phyloP scores from a whole-genome alignment of 1,284 basidiomycete genomes.

The Schizophyllum commune region DNA sequence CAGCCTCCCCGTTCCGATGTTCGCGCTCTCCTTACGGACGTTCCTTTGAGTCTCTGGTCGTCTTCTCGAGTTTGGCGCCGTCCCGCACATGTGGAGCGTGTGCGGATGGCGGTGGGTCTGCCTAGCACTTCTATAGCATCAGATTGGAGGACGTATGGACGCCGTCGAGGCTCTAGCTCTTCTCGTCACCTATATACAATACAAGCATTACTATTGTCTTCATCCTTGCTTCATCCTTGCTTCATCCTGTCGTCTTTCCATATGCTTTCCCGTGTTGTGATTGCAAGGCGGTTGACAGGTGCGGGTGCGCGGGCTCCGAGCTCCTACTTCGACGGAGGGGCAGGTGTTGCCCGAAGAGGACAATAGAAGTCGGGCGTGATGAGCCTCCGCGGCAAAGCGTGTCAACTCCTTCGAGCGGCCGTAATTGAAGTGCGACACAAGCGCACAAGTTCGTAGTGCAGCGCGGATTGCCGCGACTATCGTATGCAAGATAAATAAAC shows the following conservation, averaged over 20 bases:
- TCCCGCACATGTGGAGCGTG: conserved; percentile 25
- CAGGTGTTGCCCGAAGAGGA: too few relatives aligned
- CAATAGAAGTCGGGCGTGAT: background rate
- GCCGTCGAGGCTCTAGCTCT: background rate
- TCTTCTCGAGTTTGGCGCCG: conserved; percentile 27
- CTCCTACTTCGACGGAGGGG: too few relatives aligned
- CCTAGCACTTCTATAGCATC: background rate
- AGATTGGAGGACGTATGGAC: background rate
- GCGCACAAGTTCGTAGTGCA: too few relatives aligned
- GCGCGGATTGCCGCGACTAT: too few relatives aligned
- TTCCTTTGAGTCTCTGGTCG: background rate
- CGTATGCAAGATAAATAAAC: too few relatives aligned
- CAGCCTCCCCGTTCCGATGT: background rate
- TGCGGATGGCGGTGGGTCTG: background rate
- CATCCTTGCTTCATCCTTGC: background rate
- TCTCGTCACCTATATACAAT: background rate
- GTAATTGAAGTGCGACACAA: background rate
- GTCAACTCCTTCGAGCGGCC: background rate
- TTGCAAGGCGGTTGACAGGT: too few relatives aligned
- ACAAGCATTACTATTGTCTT: background rate
- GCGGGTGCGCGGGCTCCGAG: too few relatives aligned
- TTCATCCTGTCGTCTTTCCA: background rate
- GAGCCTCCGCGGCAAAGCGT: background rate
- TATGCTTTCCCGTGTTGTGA: too few relatives aligned
- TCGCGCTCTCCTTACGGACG: background rate